Evolutionary conservation across 345 rosid genomes (phyloP).

Genomic region (Balakata baccata): DNA sequence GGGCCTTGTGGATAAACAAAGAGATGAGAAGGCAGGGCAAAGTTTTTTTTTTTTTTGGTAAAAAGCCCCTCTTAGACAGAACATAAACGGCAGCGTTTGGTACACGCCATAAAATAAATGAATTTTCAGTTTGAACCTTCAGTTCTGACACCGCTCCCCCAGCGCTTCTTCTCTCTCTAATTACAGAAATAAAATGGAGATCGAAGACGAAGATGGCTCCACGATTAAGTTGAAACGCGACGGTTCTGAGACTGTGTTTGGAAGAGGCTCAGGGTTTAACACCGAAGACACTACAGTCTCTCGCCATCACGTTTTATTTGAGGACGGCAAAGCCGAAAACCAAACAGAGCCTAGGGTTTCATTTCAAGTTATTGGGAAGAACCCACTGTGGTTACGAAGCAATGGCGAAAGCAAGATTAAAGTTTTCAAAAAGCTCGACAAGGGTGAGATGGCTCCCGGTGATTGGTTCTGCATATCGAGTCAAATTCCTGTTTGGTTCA

Average conservation of each 20-base stretch:
- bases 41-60: too few species aligned
- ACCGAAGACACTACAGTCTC: conserved; percentile 56
- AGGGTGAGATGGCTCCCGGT: conserved; percentile 47
- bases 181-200: conserved; percentile 42
- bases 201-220: conserved; percentile 65
- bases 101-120: not conserved
- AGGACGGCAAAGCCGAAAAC: conserved; percentile 17
- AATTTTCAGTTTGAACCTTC: not conserved
- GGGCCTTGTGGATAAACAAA: conserved; percentile 6
- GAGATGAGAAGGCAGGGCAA: not conserved
- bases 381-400: conserved; percentile 60
- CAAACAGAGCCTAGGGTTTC: conserved; percentile 40
- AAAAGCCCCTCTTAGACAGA: too few species aligned
- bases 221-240: conserved; percentile 25
- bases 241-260: conserved; percentile 36
- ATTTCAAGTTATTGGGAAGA: conserved; percentile 61
- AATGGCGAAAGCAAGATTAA: conserved; percentile 21
- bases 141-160: too few species aligned
- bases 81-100: not conserved
- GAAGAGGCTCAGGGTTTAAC: conserved; percentile 57
- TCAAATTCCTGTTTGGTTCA: conserved; percentile 53
- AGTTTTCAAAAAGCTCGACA: conserved; percentile 47
- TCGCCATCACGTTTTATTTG: conserved; percentile 54
- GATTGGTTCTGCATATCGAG: conserved; percentile 60
- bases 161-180: not conserved